Conservation (phyloP, 73 alveolate genomes). For the Tetrahymena borealis region DNA sequence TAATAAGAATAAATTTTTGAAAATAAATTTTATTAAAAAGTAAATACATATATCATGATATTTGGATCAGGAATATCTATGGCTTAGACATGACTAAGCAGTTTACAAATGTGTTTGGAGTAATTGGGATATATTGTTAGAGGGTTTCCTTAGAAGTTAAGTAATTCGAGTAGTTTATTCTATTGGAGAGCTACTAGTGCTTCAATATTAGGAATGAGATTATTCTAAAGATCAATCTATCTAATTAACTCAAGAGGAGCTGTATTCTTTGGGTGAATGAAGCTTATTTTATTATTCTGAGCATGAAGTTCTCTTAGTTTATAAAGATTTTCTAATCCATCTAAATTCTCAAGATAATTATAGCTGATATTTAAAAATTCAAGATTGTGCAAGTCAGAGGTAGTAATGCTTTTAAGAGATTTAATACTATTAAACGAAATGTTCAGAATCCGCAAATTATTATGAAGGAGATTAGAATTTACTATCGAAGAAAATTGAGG, state of each 20-base stretch:
- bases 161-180: background rate
- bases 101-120: background rate
- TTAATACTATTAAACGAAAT: background rate
- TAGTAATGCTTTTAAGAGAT: background rate
- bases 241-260: background rate
- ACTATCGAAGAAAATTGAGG: background rate
- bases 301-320: background rate
- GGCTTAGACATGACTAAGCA: background rate
- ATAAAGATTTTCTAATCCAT: background rate
- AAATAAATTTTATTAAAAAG: background rate
- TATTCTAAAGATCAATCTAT: background rate
- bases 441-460: background rate
- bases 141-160: background rate
- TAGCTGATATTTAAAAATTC: background rate
- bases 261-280: background rate
- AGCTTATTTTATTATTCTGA: background rate
- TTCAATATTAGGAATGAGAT: background rate
- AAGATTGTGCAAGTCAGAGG: background rate
- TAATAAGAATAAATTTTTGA: too few relatives aligned
- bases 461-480: background rate
- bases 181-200: background rate
- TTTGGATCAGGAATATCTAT: background rate
- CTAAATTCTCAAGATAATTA: background rate
- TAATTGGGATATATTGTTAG: background rate
- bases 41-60: background rate